Evolutionary conservation across 164 flowering plant genomes (phyloP).

Genomic region (Tetracentron sinense): DNA sequence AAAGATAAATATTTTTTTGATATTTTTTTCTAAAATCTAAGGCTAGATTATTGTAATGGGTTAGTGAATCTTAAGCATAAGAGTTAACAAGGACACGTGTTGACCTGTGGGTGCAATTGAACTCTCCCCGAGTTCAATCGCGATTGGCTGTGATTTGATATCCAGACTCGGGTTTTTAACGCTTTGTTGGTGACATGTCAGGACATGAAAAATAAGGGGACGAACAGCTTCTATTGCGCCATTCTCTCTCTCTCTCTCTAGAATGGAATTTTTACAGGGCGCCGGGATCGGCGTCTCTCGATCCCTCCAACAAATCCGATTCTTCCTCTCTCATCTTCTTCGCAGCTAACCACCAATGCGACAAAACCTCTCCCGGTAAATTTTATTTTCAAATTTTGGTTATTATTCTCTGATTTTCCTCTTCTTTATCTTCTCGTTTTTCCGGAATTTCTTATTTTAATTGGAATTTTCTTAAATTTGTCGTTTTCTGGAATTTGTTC

Average conservation of each 20-base stretch:
- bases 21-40: too few relatives aligned
- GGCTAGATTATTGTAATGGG: too few relatives aligned
- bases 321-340: constrained; percentile 3
- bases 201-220: background rate
- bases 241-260: constrained; percentile 14
- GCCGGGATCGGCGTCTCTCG: too few relatives aligned
- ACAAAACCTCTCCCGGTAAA: background rate
- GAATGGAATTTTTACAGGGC: constrained; percentile 37
- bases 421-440: background rate
- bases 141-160: too few relatives aligned
- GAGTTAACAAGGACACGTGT: too few relatives aligned
- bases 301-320: constrained; percentile 18
- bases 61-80: too few relatives aligned
- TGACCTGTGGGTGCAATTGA: too few relatives aligned
- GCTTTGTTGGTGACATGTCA: constrained; percentile 5
- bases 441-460: background rate
- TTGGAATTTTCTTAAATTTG: background rate
- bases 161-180: too few relatives aligned
- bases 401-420: background rate
- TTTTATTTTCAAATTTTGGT: background rate
- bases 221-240: background rate
- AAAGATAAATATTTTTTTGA: too few relatives aligned
- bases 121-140: too few relatives aligned
- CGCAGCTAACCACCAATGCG: constrained; percentile 6
- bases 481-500: background rate